phyloP scores from a whole-genome alignment of 2,329 filamentous ascomycete species.

The Cordyceps farinosa region DNA sequence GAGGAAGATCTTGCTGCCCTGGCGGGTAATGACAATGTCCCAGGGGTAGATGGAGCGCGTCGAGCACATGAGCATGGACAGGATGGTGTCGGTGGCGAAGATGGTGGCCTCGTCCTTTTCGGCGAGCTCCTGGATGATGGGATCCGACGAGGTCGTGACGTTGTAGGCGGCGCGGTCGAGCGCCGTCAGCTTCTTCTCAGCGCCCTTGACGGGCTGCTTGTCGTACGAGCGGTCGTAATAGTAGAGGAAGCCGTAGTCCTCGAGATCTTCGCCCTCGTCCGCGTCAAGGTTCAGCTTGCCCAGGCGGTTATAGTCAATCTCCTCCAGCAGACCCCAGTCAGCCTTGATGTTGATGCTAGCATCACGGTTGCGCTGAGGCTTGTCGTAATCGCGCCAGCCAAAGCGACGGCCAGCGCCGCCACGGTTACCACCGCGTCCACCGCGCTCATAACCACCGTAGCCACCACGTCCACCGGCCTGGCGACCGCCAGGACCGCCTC shows the following conservation, averaged over 20 bases:
- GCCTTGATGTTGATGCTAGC: constrained; percentile 94
- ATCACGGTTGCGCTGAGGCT: constrained; percentile 93
- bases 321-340: constrained; percentile 92
- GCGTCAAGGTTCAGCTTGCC: constrained; percentile 94
- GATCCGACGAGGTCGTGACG: constrained; percentile 93
- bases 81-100: constrained; percentile 93
- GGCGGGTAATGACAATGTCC: constrained; percentile 92
- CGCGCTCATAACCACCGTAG: constrained; percentile 60
- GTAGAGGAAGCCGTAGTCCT: constrained; percentile 95
- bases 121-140: constrained; percentile 92
- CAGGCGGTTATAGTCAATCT: constrained; percentile 96
- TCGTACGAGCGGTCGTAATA: constrained; percentile 96
- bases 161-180: constrained; percentile 97
- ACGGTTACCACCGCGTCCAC: constrained; percentile 62
- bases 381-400: constrained; percentile 98
- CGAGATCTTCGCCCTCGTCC: constrained; percentile 90
- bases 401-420: constrained; percentile 79
- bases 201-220: constrained; percentile 84
- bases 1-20: constrained; percentile 95
- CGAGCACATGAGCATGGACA: constrained; percentile 99
- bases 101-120: constrained; percentile 95
- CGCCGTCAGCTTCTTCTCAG: constrained; percentile 81
- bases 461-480: constrained; percentile 48
- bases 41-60: constrained; percentile 96
- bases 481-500: constrained; percentile 62